Conservation (phyloP, 129 eudicot genomes). For the Silybum marianum region DNA sequence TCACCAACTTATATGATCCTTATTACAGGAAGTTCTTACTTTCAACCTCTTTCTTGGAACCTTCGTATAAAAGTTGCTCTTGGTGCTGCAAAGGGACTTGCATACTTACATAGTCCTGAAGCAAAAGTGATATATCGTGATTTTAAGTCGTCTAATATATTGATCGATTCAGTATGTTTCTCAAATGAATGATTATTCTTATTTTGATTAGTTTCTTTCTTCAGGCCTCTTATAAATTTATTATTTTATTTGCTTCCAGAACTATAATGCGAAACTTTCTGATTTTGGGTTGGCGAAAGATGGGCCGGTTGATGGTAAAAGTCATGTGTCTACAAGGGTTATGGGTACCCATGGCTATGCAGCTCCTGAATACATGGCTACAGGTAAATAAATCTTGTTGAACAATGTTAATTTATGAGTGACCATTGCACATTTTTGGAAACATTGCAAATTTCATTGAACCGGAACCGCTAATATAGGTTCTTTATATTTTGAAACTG, state of each 20-base stretch:
- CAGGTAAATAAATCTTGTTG: slow-evolving; percentile 52
- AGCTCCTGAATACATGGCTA: slow-evolving; percentile 83
- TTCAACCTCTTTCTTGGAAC: slow-evolving; percentile 78
- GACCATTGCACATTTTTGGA: background rate
- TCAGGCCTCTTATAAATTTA: background rate
- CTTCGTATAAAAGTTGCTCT: slow-evolving; percentile 75
- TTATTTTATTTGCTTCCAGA: slow-evolving; percentile 38
- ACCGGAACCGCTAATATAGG: too few relatives aligned
- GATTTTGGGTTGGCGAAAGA: slow-evolving; percentile 95
- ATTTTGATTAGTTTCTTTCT: background rate
- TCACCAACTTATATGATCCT: background rate
- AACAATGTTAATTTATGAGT: background rate
- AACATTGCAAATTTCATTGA: too few relatives aligned
- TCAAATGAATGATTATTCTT: background rate
- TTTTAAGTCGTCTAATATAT: slow-evolving; percentile 68
- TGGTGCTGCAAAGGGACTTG: slow-evolving; percentile 87
- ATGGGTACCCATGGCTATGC: slow-evolving; percentile 88
- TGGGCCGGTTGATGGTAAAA: slow-evolving; percentile 73
- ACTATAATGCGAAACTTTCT: slow-evolving; percentile 80
- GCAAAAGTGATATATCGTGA: slow-evolving; percentile 85
- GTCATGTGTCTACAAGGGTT: slow-evolving; percentile 82
- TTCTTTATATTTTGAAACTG: too few relatives aligned
- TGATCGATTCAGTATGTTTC: slow-evolving; percentile 64
- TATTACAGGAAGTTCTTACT: slow-evolving; percentile 64
- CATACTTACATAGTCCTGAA: slow-evolving; percentile 71